Evolutionary conservation across 148 eudicot species (phyloP).

Genomic region (Heliosperma pusillum): DNA sequence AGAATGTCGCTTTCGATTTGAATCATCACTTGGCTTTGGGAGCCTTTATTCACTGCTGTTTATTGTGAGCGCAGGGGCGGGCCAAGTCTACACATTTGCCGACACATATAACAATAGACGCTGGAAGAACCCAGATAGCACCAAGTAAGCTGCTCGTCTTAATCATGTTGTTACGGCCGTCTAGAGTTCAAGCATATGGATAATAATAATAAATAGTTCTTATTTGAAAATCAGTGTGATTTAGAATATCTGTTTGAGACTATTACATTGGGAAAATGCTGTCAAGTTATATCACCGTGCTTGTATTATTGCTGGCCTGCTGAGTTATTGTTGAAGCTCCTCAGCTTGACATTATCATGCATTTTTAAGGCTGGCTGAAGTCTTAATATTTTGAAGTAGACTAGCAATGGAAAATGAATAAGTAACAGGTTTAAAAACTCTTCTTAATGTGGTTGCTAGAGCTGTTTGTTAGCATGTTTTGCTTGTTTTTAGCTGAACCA

Average conservation of each 20-base stretch:
- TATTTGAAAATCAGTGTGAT: not conserved
- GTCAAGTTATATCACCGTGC: no score
- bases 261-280: not conserved
- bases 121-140: constrained; percentile 98
- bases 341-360: not conserved
- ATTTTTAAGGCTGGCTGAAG: not conserved
- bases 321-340: not conserved
- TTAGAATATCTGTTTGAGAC: not conserved
- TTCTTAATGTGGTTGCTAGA: not conserved
- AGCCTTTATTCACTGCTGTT: not conserved
- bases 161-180: not conserved
- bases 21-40: not conserved
- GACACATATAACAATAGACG: constrained; percentile 81
- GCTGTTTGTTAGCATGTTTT: not conserved
- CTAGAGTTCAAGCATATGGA: not conserved
- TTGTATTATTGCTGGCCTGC: no score
- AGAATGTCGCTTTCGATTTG: not conserved
- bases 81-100: constrained; percentile 82
- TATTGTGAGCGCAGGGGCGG: constrained; percentile 51
- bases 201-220: not conserved
- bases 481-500: not conserved
- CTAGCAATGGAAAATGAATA: not conserved
- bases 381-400: not conserved
- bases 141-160: constrained; percentile 62
- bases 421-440: not conserved